phyloP scores from a whole-genome alignment of 805 yeast genomes.

The Gaillardinia entomophila region DNA sequence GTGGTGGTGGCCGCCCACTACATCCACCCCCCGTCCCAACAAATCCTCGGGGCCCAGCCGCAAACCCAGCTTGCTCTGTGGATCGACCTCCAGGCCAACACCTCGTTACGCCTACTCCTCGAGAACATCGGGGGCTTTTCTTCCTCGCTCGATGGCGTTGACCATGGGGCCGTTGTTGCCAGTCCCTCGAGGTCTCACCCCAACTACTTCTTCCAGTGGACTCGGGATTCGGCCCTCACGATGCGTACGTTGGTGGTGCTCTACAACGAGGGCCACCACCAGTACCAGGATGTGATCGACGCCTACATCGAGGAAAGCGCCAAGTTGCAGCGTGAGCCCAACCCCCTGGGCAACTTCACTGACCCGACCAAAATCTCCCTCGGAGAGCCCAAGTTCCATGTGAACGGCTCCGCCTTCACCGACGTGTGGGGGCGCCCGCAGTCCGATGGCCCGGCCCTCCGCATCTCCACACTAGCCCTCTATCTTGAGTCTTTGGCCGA shows the following conservation, averaged over 20 bases:
- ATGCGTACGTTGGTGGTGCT: constrained; percentile 56
- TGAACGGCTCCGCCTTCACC: constrained; percentile 57
- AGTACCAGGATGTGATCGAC: constrained; percentile 35
- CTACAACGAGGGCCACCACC: constrained; percentile 35
- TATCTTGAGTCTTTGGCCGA: constrained; percentile 43
- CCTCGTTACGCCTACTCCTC: constrained; percentile 42
- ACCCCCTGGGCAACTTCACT: constrained; percentile 60
- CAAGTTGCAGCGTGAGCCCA: constrained; percentile 57
- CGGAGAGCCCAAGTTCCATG: constrained; percentile 87
- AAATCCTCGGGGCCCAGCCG: too few species aligned
- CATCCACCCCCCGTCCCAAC: too few species aligned
- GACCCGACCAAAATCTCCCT: constrained; percentile 44
- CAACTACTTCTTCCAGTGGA: constrained; percentile 86
- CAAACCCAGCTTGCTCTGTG: constrained; percentile 48
- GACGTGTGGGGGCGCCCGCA: constrained; percentile 93
- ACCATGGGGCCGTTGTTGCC: too few species aligned
- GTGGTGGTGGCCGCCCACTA: too few species aligned
- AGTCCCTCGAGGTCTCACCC: constrained; percentile 71
- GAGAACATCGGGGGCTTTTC: constrained; percentile 51
- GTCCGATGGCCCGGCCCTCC: constrained; percentile 87
- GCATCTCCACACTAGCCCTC: constrained; percentile 58
- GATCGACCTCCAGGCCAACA: constrained; percentile 38
- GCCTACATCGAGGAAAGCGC: constrained; percentile 57
- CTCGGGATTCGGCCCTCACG: constrained; percentile 83
- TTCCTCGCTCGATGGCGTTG: constrained; percentile 49